Conservation (phyloP, 129 eudicot species). For the Cynara cardunculus region DNA sequence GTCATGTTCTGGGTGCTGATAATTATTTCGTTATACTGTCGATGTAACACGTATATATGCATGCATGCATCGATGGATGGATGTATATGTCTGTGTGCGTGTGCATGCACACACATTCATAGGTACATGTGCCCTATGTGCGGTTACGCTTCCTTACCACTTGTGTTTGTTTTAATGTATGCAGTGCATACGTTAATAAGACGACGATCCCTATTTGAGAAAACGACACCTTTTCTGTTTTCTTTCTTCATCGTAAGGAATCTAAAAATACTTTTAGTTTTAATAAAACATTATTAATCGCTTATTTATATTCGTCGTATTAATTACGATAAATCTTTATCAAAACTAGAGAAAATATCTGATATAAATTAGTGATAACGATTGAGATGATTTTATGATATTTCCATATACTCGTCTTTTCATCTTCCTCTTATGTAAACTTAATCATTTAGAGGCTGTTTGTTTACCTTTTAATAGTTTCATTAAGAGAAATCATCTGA, state of each 20-base stretch:
- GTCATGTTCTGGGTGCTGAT: neutral
- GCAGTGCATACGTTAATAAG: neutral
- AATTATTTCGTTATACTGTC: no score
- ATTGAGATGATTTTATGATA: neutral
- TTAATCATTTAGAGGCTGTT: no score
- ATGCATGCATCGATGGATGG: neutral
- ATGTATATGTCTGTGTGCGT: neutral
- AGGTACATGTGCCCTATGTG: neutral
- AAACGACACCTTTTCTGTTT: neutral
- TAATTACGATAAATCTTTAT: no score
- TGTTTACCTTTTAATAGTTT: no score
- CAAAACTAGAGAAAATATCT: neutral
- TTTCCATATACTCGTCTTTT: neutral
- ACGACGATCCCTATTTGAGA: neutral
- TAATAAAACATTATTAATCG: no score
- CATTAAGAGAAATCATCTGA: no score
- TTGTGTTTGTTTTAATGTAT: conserved; percentile 13
- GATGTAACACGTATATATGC: neutral
- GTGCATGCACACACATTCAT: neutral
- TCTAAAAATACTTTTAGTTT: neutral
- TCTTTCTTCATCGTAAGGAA: neutral
- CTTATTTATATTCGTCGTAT: neutral
- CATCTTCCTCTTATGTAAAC: neutral
- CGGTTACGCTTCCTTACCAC: conserved; percentile 5
- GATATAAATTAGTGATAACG: no score